Conservation (phyloP, 2,329 filamentous ascomycete species). For the Fusarium pininemorale region DNA sequence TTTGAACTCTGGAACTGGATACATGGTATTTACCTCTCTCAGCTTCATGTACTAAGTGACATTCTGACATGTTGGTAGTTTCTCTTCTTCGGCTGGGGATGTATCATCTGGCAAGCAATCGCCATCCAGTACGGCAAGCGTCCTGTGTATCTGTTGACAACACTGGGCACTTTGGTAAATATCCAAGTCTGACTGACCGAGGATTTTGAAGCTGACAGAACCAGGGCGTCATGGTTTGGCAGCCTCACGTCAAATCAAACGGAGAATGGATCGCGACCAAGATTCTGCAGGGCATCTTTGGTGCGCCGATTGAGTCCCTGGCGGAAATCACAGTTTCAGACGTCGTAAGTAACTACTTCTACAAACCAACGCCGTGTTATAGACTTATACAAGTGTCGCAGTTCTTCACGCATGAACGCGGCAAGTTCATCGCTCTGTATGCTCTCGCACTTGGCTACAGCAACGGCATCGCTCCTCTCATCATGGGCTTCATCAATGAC, state of each 20-base stretch:
- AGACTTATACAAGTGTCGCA: rapidly evolving
- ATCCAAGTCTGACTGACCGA: rapidly evolving
- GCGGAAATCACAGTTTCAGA: not conserved
- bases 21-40: not conserved
- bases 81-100: not conserved
- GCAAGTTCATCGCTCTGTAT: not conserved
- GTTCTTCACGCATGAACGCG: not conserved
- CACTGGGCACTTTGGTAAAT: not conserved
- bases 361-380: rapidly evolving
- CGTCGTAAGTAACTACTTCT: not conserved
- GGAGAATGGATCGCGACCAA: not conserved
- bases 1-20: not conserved
- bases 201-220: rapidly evolving
- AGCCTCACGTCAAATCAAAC: not conserved
- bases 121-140: not conserved
- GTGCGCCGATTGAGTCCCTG: not conserved
- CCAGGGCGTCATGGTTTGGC: not conserved
- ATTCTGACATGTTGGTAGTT: not conserved
- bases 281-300: not conserved
- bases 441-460: not conserved
- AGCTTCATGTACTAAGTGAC: rapidly evolving
- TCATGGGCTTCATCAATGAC: not conserved
- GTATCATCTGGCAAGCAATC: not conserved
- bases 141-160: not conserved
- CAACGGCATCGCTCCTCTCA: not conserved